These are phyloP conservation scores for Aphanomyces cochlioides DNA, from an alignment of 352 stramenopile species.

Conservation along the genomic window DNA sequence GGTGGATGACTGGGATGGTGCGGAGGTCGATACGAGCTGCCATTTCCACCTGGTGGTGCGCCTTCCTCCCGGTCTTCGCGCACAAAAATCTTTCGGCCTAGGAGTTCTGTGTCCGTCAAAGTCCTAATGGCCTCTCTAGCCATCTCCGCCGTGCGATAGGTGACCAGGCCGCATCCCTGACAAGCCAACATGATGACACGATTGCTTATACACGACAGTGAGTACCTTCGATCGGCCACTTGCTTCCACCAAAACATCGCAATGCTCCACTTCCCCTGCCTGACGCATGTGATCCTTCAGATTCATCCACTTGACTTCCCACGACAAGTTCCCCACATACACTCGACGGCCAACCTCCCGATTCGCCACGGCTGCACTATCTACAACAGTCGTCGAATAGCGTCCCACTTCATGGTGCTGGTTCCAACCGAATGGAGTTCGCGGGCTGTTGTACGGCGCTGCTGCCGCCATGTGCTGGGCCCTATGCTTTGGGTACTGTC, in stretches of 20 bases:
- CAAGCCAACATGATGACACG: background rate
- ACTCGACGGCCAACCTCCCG: conserved; percentile 44
- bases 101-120: conserved; percentile 90
- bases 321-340: conserved; percentile 85
- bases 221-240: conserved; percentile 72
- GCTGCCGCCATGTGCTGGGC: conserved; percentile 56
- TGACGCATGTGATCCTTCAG: conserved; percentile 80
- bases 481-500: conserved; percentile 35
- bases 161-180: conserved; percentile 92
- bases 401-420: conserved; percentile 3
- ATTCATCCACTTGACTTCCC: conserved; percentile 74
- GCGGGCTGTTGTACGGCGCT: conserved; percentile 46
- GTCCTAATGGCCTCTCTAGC: conserved; percentile 80
- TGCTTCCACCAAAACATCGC: conserved; percentile 52
- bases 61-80: conserved; percentile 87
- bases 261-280: conserved; percentile 61
- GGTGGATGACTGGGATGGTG: background rate
- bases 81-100: conserved; percentile 92
- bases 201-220: background rate
- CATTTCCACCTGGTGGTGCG: background rate
- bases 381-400: background rate
- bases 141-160: conserved; percentile 80
- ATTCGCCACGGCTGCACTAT: conserved; percentile 32
- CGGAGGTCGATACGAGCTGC: background rate
- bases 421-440: conserved; percentile 29